Evolutionary conservation across 306 rosid species (phyloP), one percentile per base, ranked within the genome.

Genomic region (Argentina anserina): DNA sequence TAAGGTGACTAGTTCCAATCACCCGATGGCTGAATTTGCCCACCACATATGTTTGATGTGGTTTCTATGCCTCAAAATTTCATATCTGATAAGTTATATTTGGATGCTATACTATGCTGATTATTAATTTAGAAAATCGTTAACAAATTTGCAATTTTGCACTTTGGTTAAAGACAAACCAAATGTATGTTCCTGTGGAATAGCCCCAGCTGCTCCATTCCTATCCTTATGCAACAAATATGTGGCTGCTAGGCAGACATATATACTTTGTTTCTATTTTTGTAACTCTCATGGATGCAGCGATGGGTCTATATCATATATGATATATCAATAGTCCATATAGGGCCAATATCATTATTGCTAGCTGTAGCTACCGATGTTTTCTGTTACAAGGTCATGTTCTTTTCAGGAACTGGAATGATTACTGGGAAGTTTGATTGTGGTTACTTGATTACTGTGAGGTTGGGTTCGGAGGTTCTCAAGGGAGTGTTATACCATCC

Each of bases 401-500:
- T 59, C 33, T 33, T 82, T 14, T 60, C 79, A 73, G 95, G 82
- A 34, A 73, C 61, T 0, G 99, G 99, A 59, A 91, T 87, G 2
- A 91, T 95, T 7, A 96, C 90, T 34, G 99, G 90, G 73, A 95
- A 91, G 78, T 88, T 90, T 75, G 97, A 95, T 28, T 84, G 96
- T 71, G 97, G 99, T 37, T 95, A 91, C 76, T 29, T 91, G 68
- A 91, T 95, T 43, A 77, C 91, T 2, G 99, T 91, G 86, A 89
- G 90, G 70, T 28, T 91, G 73, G 99, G 99, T 56, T 85, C 92
- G 1, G 96, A 95, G 78, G 74, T 83, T 67, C 84, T 91, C 0
- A 87, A 71, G 73, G 97, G 99, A 47, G 97, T 91, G 7, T 87
- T 95, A 18, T 95, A 90, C 78, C 97, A 89, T 83, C 96, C 96